Base-by-base conservation (phyloP, 164 flowering plant genomes). In the Nelumbo lutea region DNA sequence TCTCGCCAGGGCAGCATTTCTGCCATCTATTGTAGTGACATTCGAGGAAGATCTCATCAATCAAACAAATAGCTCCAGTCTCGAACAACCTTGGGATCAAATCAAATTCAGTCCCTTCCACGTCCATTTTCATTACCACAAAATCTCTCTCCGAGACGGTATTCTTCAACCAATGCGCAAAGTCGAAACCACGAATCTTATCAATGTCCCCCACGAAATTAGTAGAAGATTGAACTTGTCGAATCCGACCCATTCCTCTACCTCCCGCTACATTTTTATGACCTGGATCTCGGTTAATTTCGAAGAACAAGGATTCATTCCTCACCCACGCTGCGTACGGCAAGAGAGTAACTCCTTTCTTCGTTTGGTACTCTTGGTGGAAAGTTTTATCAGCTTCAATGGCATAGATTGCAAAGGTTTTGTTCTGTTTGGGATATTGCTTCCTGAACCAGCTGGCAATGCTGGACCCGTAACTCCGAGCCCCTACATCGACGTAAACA, bases 81-180 rank as follows among this genome's bases (percentile, higher is more conserved):
- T 96, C 88, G 68, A 93, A 72, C 79, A 96, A 71, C 82, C 90
- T 86, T 4, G 98, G 97, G 43, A 96, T 89, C 79, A 96, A 74
- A 75, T 90, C 93, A 53, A 96, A 96, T 64, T 96, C 98, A 0
- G 98, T 93, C 64, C 98, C 99, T 79, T 96, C 99, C 11, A 96
- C 91, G 81, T 96, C 98, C 99, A 96, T 96, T 78, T 96, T 96
- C 98, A 95, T 87, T 77, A 95, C 98, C 70, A 95, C 99, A 76
- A 82, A 95, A 70, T 95, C 98, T 70, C 64, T 86, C 84, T 87
- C 86, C 1, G 87, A 59, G 14, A 95, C 96, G 0, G 89, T 82
- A 42, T 70, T 84, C 89, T 86, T 93, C 90, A 96, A 78, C 99
- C 99, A 96, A 5, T 84, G 68, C 0, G 98, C 97, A 74, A 96